These are phyloP conservation scores for Chenopodium formosanum DNA, from an alignment of 148 eudicot species.

Conservation along the genomic window DNA sequence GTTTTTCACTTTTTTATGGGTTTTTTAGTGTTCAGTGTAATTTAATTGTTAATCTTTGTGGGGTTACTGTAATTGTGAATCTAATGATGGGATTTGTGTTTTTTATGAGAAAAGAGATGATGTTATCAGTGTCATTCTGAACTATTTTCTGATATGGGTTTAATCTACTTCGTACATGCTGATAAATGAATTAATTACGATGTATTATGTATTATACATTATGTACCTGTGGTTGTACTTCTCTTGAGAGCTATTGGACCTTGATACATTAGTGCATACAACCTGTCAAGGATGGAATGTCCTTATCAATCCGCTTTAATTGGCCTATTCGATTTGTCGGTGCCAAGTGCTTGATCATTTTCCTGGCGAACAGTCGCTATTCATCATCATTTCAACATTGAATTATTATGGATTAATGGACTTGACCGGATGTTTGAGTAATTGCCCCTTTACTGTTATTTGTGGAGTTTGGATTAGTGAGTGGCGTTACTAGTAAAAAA, in stretches of 20 bases:
- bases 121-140: background rate
- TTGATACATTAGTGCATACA: background rate
- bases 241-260: background rate
- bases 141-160: background rate
- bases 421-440: background rate
- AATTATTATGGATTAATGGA: background rate
- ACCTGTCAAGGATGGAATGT: background rate
- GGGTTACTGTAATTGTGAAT: background rate
- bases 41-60: background rate
- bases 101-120: background rate
- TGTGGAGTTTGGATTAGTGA: background rate
- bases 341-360: background rate
- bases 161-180: background rate
- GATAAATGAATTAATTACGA: background rate
- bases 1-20: background rate
- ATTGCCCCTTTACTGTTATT: background rate
- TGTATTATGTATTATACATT: no score
- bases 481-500: background rate
- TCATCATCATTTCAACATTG: background rate
- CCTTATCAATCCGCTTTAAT: background rate
- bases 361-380: background rate
- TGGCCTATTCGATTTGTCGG: background rate
- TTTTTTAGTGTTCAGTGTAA: slow-evolving; percentile 9
- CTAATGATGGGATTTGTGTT: background rate
- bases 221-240: background rate